Evolutionary conservation across 805 yeast genomes (phyloP), one percentile per base, ranked within the genome.

Genomic region (Candida nanaspora): DNA sequence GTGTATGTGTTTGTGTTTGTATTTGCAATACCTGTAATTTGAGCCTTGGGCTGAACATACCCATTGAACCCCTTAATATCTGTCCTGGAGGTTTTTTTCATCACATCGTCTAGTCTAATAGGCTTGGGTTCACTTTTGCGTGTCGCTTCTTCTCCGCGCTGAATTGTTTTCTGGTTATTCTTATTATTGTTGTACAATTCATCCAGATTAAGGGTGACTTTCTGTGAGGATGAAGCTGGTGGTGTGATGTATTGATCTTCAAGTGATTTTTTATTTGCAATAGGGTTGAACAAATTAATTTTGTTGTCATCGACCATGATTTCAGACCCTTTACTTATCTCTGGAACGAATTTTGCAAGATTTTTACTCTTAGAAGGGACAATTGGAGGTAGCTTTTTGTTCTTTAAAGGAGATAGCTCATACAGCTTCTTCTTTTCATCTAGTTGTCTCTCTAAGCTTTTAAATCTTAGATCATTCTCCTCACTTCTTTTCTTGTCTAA

Each of bases 341-440:
- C n/a, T n/a, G 23, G 18, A n/a, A 29, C 26, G 26, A 46, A 6
- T 11, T 32, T 32, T 14, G 43, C 37, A 7, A 56, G 35, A 5
- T 33, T 35, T 2, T 34, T 25, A 15, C 46, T 52, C 42, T 59
- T 59, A 43, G 40, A 47, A 6, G 63, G 63, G 4, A 55, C 53
- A 6, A 55, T 30, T 4, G 61, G 61, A 2, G 56, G 53, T 11
- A 47, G 23, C 33, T 52, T 59, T 39, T 51, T 55, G 34, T 19
- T 23, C 41, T 50, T 40, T 25, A 44, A 42, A 3, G 56, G 54
- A 4, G 53, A 51, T 16, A 15, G 22, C 23, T 49, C 49, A 37
- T 54, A 54, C 28, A 41, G 42, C 21, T 35, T 35, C 32, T 57
- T 41, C 31, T 43, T 48, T 35, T 37, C 21, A 33, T 50, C 48